Evolutionary conservation across 192 early-diverging fungal genomes (phyloP).

Genomic region (Entomortierella lignicola): DNA sequence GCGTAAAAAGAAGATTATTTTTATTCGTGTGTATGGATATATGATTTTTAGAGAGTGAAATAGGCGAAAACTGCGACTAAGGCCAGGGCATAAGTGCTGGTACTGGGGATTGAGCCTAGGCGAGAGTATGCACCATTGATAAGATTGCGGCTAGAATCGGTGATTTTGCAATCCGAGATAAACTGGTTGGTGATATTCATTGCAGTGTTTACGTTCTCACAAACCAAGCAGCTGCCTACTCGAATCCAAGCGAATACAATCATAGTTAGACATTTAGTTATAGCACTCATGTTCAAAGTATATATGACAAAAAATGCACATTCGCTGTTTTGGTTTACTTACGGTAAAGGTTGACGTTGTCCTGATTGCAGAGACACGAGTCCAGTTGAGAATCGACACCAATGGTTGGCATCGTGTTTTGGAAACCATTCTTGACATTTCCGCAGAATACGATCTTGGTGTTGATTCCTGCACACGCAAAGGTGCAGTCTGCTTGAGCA

Average conservation of each 20-base stretch:
- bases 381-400: slow-evolving; percentile 17
- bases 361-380: slow-evolving; percentile 24
- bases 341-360: slow-evolving; percentile 22
- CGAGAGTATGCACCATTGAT: slow-evolving; percentile 10
- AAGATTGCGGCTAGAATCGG: slow-evolving; percentile 12
- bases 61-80: background rate
- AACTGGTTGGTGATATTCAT: slow-evolving; percentile 22
- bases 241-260: too few relatives aligned
- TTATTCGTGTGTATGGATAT: background rate
- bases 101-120: background rate
- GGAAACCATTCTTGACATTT: slow-evolving; percentile 9
- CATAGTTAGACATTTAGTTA: background rate
- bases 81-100: background rate
- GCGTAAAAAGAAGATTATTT: background rate
- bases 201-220: slow-evolving; percentile 31
- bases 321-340: slow-evolving; percentile 7
- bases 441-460: slow-evolving; percentile 21
- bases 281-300: too few relatives aligned
- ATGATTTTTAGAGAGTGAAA: slow-evolving; percentile 7
- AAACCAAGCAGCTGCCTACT: slow-evolving; percentile 26
- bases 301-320: too few relatives aligned
- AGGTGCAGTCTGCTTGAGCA: slow-evolving; percentile 14
- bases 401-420: slow-evolving; percentile 20
- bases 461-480: slow-evolving; percentile 18
- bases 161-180: slow-evolving; percentile 30